Evolutionary conservation across 2,329 filamentous ascomycete species (phyloP).

Genomic region (Clarireedia hainanense): DNA sequence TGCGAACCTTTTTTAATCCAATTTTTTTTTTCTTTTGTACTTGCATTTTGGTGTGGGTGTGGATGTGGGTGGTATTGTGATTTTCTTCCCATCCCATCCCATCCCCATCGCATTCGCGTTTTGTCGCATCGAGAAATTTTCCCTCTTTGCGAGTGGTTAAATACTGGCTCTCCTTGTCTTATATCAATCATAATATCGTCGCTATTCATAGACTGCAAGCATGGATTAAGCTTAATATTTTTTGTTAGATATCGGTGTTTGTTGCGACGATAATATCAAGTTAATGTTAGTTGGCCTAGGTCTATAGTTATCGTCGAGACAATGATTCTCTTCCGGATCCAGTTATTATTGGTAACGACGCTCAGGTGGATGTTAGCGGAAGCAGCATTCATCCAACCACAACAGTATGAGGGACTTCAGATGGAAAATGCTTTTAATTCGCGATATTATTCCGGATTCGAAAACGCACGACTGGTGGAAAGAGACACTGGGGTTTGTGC

Average conservation of each 20-base stretch:
- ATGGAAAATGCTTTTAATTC: constrained; percentile 17
- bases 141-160: not conserved
- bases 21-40: not conserved
- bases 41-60: not conserved
- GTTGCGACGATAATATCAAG: too few species aligned
- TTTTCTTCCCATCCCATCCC: not conserved
- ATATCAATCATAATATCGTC: too few species aligned
- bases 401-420: not conserved
- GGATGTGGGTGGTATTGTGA: not conserved
- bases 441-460: constrained; percentile 18
- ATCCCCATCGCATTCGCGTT: not conserved
- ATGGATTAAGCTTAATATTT: too few species aligned
- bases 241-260: too few species aligned
- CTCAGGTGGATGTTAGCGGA: not conserved
- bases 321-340: not conserved
- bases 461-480: constrained; percentile 8
- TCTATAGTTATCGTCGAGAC: too few species aligned
- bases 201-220: too few species aligned
- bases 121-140: not conserved
- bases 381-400: not conserved
- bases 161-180: not conserved
- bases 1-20: not conserved
- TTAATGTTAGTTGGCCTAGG: too few species aligned
- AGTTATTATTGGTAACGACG: not conserved
- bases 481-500: constrained; percentile 17